phyloP scores from a whole-genome alignment of 257 asterid species.

The Avicennia marina region DNA sequence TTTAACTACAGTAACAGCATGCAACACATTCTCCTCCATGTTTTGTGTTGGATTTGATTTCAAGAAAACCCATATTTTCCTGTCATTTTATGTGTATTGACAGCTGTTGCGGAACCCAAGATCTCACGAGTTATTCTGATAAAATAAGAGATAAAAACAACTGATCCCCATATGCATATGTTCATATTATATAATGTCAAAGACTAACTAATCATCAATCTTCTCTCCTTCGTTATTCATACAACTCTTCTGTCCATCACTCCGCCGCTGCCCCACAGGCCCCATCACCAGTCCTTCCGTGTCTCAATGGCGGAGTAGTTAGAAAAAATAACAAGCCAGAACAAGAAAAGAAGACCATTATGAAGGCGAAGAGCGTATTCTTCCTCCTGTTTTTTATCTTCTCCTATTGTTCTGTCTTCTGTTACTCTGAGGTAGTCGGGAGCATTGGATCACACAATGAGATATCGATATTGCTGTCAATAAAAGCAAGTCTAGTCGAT shows the following conservation, averaged over 20 bases:
- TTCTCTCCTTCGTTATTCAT: neutral
- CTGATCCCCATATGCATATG: neutral
- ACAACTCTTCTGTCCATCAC: no score
- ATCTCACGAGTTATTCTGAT: neutral
- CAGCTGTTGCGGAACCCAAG: conserved; percentile 50
- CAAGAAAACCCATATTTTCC: conserved; percentile 45
- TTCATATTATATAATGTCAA: neutral
- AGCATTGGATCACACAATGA: conserved; percentile 21
- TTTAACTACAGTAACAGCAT: conserved; percentile 13
- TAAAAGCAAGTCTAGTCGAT: conserved; percentile 56
- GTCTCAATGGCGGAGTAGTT: neutral
- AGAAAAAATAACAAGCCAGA: neutral
- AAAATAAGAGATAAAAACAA: neutral
- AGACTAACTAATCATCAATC: neutral
- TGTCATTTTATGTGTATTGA: conserved; percentile 33
- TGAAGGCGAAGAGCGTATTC: neutral
- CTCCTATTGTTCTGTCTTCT: conserved; percentile 45
- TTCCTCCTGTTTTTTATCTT: conserved; percentile 18
- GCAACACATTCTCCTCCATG: conserved; percentile 63
- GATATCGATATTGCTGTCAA: conserved; percentile 34
- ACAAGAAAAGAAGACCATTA: neutral
- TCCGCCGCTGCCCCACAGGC: no score
- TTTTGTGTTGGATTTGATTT: conserved; percentile 49
- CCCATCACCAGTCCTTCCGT: no score
- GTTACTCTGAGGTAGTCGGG: conserved; percentile 38